Evolutionary conservation across 331 rosid species (phyloP).

Genomic region (Stylosanthes scabra): DNA sequence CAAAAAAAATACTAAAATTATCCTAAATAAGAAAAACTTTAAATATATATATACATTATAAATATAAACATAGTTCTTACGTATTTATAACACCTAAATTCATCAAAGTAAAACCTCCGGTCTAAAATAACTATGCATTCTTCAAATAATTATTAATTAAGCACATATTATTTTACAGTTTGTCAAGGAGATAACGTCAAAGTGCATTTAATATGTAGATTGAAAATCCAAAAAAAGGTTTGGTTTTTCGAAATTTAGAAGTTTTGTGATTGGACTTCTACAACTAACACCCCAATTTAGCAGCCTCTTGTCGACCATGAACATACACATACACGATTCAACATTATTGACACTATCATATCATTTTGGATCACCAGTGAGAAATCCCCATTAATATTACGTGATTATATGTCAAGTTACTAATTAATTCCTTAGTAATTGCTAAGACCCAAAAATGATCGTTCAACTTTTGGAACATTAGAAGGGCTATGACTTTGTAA

Average conservation of each 20-base stretch:
- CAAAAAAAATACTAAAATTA: no score
- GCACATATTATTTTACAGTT: neutral
- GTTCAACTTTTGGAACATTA: no score
- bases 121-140: no score
- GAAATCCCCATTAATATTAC: neutral
- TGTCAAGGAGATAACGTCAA: slow-evolving; percentile 17
- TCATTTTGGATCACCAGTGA: neutral
- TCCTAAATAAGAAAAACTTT: no score
- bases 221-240: slow-evolving; percentile 19
- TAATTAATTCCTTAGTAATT: no score
- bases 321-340: neutral
- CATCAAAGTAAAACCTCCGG: no score
- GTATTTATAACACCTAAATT: no score
- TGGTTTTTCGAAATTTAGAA: neutral
- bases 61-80: no score
- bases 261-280: slow-evolving; percentile 13
- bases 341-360: slow-evolving; percentile 4
- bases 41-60: no score
- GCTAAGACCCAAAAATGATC: no score
- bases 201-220: slow-evolving; percentile 23
- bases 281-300: slow-evolving; percentile 1
- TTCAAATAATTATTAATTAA: no score
- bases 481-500: no score
- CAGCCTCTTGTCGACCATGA: neutral
- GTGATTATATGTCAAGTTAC: neutral